Conservation (phyloP, 164 flowering plant species). For the Protea cynaroides region DNA sequence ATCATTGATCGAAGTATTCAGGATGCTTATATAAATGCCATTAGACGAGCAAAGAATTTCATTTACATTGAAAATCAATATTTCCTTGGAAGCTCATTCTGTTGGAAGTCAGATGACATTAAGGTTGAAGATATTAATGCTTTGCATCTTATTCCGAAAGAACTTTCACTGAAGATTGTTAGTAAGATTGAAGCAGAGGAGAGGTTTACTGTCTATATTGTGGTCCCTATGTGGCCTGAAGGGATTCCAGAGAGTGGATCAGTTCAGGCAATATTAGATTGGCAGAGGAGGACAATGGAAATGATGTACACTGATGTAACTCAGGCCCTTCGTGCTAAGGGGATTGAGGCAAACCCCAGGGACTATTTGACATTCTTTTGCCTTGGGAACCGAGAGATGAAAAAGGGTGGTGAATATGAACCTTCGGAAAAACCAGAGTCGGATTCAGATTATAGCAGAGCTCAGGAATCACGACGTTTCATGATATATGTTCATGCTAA, state of each 20-base stretch:
- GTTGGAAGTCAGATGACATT: constrained; percentile 37
- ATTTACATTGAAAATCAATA: constrained; percentile 1
- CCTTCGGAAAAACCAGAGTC: constrained; percentile 58
- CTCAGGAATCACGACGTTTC: constrained; percentile 62
- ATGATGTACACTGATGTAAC: constrained; percentile 65
- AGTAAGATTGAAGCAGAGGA: constrained; percentile 1
- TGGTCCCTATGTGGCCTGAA: constrained; percentile 82
- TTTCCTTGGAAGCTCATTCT: constrained; percentile 53
- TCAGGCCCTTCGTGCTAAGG: constrained; percentile 45
- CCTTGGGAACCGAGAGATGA: constrained; percentile 66
- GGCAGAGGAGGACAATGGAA: constrained; percentile 73
- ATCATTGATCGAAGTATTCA: constrained; percentile 70
- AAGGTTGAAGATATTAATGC: constrained; percentile 53
- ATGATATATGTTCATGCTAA: constrained; percentile 32
- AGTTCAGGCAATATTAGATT: constrained; percentile 71
- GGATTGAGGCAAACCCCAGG: constrained; percentile 49
- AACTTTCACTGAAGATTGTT: constrained; percentile 1
- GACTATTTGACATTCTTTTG: constrained; percentile 66
- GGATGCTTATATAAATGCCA: constrained; percentile 19
- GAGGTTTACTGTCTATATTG: constrained; percentile 44
- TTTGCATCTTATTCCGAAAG: background rate
- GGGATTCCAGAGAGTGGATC: constrained; percentile 62
- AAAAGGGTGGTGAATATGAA: constrained; percentile 57
- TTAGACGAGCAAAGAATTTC: constrained; percentile 45
- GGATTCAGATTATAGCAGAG: constrained; percentile 48